A percentile compares a stretch with the other conserved stretches of the same genome.
Evolutionary conservation across 2,329 filamentous ascomycete species (phyloP).

Genomic region (Onygenales sp.): DNA sequence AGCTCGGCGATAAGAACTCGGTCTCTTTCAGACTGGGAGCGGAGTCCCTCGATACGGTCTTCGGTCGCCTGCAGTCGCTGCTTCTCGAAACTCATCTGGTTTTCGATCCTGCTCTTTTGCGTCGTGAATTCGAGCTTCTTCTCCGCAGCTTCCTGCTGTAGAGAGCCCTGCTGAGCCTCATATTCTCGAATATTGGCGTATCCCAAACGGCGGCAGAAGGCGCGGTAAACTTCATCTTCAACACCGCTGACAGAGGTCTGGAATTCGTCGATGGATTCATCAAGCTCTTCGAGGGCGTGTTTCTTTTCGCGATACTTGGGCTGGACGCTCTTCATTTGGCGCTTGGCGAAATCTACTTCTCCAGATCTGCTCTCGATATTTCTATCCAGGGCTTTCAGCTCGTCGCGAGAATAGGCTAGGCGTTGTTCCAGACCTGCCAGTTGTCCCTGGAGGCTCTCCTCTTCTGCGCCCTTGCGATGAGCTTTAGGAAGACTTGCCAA

Average conservation of each 20-base stretch:
- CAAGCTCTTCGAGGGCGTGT: constrained; percentile 55
- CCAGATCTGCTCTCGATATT: constrained; percentile 79
- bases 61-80: constrained; percentile 62
- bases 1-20: constrained; percentile 61
- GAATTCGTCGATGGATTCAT: constrained; percentile 46
- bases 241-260: constrained; percentile 63
- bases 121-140: constrained; percentile 79
- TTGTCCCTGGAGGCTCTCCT: constrained; percentile 73
- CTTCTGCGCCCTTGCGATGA: constrained; percentile 64
- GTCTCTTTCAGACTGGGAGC: constrained; percentile 57
- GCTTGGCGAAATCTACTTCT: constrained; percentile 64
- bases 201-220: constrained; percentile 77
- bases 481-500: constrained; percentile 70
- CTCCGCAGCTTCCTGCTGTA: constrained; percentile 82
- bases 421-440: constrained; percentile 71
- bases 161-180: constrained; percentile 81
- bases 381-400: constrained; percentile 67
- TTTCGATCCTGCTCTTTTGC: constrained; percentile 57
- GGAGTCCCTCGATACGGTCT: constrained; percentile 58
- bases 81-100: constrained; percentile 55
- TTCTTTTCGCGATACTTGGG: constrained; percentile 70
- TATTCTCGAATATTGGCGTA: constrained; percentile 88
- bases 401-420: constrained; percentile 60
- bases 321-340: constrained; percentile 63
- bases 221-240: constrained; percentile 77